Evolutionary conservation across 768 basidiomycete genomes (phyloP), one percentile per base, ranked within the genome.

Genomic region (Clitopilus hobsonii): DNA sequence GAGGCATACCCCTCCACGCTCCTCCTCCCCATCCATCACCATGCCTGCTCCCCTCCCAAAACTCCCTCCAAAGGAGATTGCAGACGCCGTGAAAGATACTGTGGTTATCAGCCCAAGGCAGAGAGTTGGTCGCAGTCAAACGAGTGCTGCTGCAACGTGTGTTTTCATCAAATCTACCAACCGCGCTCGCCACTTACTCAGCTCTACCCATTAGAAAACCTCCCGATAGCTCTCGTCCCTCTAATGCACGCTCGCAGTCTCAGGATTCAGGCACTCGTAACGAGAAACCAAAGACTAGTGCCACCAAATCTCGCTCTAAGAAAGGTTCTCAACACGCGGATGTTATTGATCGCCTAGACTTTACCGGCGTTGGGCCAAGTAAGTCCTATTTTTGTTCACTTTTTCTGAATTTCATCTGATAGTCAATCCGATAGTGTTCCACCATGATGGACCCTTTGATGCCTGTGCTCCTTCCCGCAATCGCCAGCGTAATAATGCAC

Each of bases 371-470:
- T 38, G 91, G 90, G 7, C 83, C 88, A 54, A 90, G 91, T 92
- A 65, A 60, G 90, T 81, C 54, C 48, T 52, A 50, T 60, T 55
- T 55, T 28, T 58, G 36, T 16, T 51, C 54, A 29, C 23, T 49
- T 29, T 28, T 56, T 53, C 52, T 60, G 53, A 54, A 51, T 61
- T 63, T 61, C 53, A 61, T 67, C 51, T 27, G 54, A 38, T 50
- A 49, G 56, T 47, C 38, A 57, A 38, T 30, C 38, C 23, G 25
- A 52, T 60, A 94, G 91, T 90, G 84, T 90, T 94, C 72, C 91
- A 94, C 65, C 91, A 94, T 64, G 92, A 94, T 63, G 91, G 91
- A 26, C 92, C 91, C 11, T 94, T 94, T 67, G 91, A 94, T 65
- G 92, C 91, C 25, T 93, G 91, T 65, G 91, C 91, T 2, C 91